Percentiles rank a stretch among this genome's conserved stretches.
phyloP scores from a whole-genome alignment of 495 filamentous ascomycete species.

The Hamigera avellanea region DNA sequence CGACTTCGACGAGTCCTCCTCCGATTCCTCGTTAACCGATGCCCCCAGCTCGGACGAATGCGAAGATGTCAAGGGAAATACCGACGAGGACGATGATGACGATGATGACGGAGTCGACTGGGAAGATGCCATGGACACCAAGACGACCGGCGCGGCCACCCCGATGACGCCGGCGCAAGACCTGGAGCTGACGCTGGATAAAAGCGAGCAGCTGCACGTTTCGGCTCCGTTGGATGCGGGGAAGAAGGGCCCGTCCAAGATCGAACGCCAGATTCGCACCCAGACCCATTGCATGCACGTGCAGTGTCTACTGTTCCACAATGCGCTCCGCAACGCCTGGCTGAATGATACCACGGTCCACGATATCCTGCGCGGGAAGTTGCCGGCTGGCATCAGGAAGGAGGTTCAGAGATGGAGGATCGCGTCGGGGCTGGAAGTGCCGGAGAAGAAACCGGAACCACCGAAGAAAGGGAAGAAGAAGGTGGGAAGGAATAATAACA shows the following conservation, averaged over 20 bases:
- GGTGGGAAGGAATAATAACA: slow-evolving; percentile 29
- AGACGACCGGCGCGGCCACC: slow-evolving; percentile 16
- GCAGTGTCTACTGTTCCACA: slow-evolving; percentile 78
- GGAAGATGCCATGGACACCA: slow-evolving; percentile 63
- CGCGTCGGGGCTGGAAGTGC: slow-evolving; percentile 48
- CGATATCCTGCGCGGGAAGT: slow-evolving; percentile 57
- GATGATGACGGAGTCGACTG: slow-evolving; percentile 64
- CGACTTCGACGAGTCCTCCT: slow-evolving; percentile 37
- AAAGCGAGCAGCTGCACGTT: slow-evolving; percentile 42
- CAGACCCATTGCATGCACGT: slow-evolving; percentile 84
- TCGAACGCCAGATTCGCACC: slow-evolving; percentile 64
- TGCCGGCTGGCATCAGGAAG: slow-evolving; percentile 53
- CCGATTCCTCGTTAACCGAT: slow-evolving; percentile 56
- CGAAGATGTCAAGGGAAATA: slow-evolving; percentile 7
- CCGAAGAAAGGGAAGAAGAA: slow-evolving; percentile 28
- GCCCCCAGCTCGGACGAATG: slow-evolving; percentile 21
- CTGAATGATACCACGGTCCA: slow-evolving; percentile 69
- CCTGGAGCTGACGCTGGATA: slow-evolving; percentile 65
- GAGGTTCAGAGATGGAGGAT: slow-evolving; percentile 67
- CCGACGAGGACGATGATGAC: slow-evolving; percentile 27
- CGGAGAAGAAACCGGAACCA: slow-evolving; percentile 21
- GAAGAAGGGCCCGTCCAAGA: slow-evolving; percentile 79
- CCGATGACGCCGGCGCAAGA: slow-evolving; percentile 31
- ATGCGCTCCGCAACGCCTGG: slow-evolving; percentile 79
- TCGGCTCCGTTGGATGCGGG: slow-evolving; percentile 48